Percentiles rank a stretch among this genome's conserved stretches.
Evolutionary conservation across 1,284 basidiomycete genomes (phyloP).

Genomic region (Microbotryomycetes sp.): DNA sequence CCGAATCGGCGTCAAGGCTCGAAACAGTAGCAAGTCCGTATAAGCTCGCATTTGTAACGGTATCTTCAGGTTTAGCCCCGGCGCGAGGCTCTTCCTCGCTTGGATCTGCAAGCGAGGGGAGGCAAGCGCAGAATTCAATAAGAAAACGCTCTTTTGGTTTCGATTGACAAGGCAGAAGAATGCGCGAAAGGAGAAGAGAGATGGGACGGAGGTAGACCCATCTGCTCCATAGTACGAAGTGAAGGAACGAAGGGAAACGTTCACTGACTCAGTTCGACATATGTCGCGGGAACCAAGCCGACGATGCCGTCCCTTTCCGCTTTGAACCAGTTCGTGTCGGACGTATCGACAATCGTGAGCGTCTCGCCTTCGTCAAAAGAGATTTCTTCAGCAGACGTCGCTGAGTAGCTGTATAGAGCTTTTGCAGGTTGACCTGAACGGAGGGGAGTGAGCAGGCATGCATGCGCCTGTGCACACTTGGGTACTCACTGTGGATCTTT

Average conservation of each 20-base stretch:
- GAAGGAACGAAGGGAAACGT: constrained; percentile 16
- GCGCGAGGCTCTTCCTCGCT: not conserved
- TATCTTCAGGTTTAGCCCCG: too few relatives aligned
- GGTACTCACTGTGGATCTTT: constrained; percentile 56
- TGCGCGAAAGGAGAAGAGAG: not conserved
- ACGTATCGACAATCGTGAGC: constrained; percentile 67
- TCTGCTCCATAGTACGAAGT: too few relatives aligned
- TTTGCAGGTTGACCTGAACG: constrained; percentile 54
- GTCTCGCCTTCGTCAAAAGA: constrained; percentile 70
- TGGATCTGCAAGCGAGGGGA: constrained; percentile 1
- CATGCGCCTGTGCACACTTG: not conserved
- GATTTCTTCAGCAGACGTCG: constrained; percentile 64
- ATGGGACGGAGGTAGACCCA: not conserved
- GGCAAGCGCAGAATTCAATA: not conserved
- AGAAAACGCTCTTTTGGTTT: not conserved
- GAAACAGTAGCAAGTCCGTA: too few relatives aligned
- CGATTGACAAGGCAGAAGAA: not conserved
- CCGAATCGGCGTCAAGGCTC: constrained; percentile 37
- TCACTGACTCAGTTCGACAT: constrained; percentile 53
- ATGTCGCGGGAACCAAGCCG: constrained; percentile 80
- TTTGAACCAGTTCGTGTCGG: constrained; percentile 88
- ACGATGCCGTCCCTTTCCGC: constrained; percentile 72
- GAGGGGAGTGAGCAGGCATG: not conserved
- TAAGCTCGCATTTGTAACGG: too few relatives aligned
- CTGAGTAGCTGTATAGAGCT: constrained; percentile 70